Conservation (phyloP, 176 grass and related monocot species). For the barley (Hordeum vulgare) region DNA sequence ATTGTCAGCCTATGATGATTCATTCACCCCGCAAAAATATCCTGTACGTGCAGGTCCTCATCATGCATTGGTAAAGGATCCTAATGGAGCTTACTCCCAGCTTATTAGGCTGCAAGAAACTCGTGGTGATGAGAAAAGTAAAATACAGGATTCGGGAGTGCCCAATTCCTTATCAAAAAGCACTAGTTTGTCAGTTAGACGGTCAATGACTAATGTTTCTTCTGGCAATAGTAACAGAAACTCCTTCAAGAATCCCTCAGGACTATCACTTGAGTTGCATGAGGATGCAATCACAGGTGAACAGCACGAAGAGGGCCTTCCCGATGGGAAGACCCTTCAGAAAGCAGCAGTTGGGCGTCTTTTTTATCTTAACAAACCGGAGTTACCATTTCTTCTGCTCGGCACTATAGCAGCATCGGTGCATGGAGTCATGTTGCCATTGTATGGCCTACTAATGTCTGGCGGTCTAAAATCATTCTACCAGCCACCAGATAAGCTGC, state of each 20-base stretch:
- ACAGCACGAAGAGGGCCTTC: neutral
- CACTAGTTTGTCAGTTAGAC: slow-evolving; percentile 15
- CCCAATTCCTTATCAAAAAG: slow-evolving; percentile 23
- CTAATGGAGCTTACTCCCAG: slow-evolving; percentile 60
- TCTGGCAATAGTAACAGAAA: slow-evolving; percentile 19
- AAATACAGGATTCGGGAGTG: neutral
- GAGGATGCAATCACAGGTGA: neutral
- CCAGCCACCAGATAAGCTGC: slow-evolving; percentile 37
- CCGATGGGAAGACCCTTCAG: neutral
- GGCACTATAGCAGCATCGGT: slow-evolving; percentile 60
- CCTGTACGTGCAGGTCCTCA: slow-evolving; percentile 43
- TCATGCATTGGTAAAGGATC: slow-evolving; percentile 57
- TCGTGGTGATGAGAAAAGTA: slow-evolving; percentile 9
- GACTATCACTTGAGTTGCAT: slow-evolving; percentile 18
- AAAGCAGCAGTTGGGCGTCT: slow-evolving; percentile 43
- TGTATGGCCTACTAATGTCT: slow-evolving; percentile 50
- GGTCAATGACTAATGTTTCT: slow-evolving; percentile 34
- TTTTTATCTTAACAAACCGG: slow-evolving; percentile 56
- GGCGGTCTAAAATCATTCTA: slow-evolving; percentile 50
- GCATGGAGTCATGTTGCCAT: slow-evolving; percentile 56
- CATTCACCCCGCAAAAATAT: neutral
- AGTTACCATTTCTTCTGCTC: slow-evolving; percentile 47
- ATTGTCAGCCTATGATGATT: neutral
- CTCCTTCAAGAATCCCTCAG: slow-evolving; percentile 29
- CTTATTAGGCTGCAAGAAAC: slow-evolving; percentile 55